A percentile compares a stretch with the other conserved stretches of the same genome.
phyloP scores from a whole-genome alignment of 805 yeast species.

The Metschnikowia lochheadii region DNA sequence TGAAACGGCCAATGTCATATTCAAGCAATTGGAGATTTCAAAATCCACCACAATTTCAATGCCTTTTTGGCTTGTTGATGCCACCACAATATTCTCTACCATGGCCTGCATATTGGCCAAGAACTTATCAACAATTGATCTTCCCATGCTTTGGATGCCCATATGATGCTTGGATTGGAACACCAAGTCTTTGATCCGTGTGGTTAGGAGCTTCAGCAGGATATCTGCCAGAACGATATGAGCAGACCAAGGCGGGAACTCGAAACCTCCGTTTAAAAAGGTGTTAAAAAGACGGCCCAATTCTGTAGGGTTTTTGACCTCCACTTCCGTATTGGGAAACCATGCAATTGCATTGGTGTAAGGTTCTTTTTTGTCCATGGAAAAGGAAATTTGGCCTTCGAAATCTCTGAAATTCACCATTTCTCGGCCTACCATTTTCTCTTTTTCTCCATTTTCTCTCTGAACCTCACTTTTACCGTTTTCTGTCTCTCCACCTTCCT shows the following conservation, averaged over 20 bases:
- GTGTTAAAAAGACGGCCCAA: neutral
- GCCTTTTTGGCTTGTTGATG: constrained; percentile 22
- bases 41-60: constrained; percentile 28
- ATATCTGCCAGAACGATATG: neutral
- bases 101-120: neutral
- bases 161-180: neutral
- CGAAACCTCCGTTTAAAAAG: neutral
- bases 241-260: neutral
- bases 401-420: neutral
- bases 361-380: neutral
- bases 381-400: neutral
- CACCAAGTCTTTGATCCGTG: neutral
- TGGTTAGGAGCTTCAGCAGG: neutral
- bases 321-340: neutral
- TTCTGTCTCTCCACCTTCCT: neutral
- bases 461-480: no score
- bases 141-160: neutral
- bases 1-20: constrained; percentile 21
- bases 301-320: neutral
- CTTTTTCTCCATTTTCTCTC: neutral
- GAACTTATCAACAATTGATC: neutral
- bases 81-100: constrained; percentile 18
- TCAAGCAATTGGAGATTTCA: constrained; percentile 32
- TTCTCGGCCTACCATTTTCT: no score
- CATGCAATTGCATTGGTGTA: neutral